Evolutionary conservation across 805 yeast species (phyloP), one percentile per base, ranked within the genome.

Genomic region (Helenozyma baotianmanensis): DNA sequence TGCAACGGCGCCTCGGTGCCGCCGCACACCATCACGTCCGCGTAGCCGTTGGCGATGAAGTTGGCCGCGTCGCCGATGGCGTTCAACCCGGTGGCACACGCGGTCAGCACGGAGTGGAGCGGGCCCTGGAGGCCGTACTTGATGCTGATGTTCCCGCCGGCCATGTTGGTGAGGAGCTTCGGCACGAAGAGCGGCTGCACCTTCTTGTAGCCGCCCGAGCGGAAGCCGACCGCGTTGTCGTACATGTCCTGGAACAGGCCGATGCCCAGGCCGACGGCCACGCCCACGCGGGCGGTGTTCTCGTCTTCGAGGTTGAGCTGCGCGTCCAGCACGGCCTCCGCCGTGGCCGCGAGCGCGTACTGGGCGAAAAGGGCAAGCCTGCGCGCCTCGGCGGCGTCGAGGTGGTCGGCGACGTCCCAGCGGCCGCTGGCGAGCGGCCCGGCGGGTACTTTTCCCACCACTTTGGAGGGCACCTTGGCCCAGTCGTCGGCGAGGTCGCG

Each of bases 71-170:
- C 99, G 3, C 97, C 97, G 29, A 92, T 80, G 0, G 96, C 74
- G 51, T 92, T 94, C 18, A 82, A 74, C 0, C 99, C 99, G 0
- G 98, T 88, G 4, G 99, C 95, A 64, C 99, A 92, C 1, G 98
- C 98, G 0, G 97, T 88, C 2, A 95, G 75, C 0, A 79, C 92
- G 0, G 95, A 67, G 52, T 89, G 96, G 26, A 84, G 76, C 2
- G 96, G 95, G 0, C 98, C 99, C 47, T 73, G 65, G 24, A 88
- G 62, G 1, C 83, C 82, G 47, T 78, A 76, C 42, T 76, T 71
- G 36, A 92, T 89, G 6, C 96, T 82, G 6, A 92, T 76, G 39
- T 87, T 79, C 3, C 97, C 97, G 1, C 89, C 87, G 0, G 96
- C 96, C 97, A 92, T 92, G 54, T 92, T 92, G 23, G 84, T 74